These are phyloP conservation scores for Aegilops tauschii DNA, from an alignment of 176 grass and related monocot genomes.

Conservation along the genomic window DNA sequence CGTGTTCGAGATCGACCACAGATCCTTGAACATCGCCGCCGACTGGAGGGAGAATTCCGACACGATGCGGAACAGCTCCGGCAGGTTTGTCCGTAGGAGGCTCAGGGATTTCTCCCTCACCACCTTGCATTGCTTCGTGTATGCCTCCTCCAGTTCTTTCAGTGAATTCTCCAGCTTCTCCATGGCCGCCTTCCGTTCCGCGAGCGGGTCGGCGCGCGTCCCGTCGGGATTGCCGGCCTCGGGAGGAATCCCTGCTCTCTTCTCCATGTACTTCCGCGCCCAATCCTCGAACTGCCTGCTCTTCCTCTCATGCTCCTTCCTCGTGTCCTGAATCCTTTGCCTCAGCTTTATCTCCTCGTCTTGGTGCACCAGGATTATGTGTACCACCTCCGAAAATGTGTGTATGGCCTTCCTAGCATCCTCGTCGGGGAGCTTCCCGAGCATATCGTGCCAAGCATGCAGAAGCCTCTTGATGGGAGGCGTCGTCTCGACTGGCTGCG, in stretches of 20 bases:
- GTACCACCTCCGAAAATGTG: conserved; percentile 58
- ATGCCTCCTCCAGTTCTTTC: conserved; percentile 41
- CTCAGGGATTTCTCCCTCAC: conserved; percentile 84
- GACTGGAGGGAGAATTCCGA: conserved; percentile 53
- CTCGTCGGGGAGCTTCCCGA: conserved; percentile 54
- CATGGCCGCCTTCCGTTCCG: conserved; percentile 41
- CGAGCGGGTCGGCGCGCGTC: conserved; percentile 14
- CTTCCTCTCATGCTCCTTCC: conserved; percentile 57
- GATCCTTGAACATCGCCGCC: conserved; percentile 52
- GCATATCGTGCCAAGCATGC: conserved; percentile 49
- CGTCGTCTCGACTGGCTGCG: conserved; percentile 41
- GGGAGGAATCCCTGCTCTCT: conserved; percentile 21
- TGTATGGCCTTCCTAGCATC: conserved; percentile 43
- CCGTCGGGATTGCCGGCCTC: conserved; percentile 35
- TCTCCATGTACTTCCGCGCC: conserved; percentile 55
- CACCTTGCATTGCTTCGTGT: conserved; percentile 45
- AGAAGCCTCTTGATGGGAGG: conserved; percentile 74
- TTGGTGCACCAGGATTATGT: conserved; percentile 57
- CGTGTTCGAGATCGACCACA: conserved; percentile 30
- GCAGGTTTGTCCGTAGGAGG: conserved; percentile 58
- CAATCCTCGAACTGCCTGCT: conserved; percentile 65
- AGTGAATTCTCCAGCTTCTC: conserved; percentile 40
- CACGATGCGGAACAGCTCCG: conserved; percentile 46
- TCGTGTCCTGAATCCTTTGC: conserved; percentile 38
- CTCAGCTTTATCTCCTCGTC: conserved; percentile 55